phyloP scores from a whole-genome alignment of 768 basidiomycete species.

The Lactarius indigo region DNA sequence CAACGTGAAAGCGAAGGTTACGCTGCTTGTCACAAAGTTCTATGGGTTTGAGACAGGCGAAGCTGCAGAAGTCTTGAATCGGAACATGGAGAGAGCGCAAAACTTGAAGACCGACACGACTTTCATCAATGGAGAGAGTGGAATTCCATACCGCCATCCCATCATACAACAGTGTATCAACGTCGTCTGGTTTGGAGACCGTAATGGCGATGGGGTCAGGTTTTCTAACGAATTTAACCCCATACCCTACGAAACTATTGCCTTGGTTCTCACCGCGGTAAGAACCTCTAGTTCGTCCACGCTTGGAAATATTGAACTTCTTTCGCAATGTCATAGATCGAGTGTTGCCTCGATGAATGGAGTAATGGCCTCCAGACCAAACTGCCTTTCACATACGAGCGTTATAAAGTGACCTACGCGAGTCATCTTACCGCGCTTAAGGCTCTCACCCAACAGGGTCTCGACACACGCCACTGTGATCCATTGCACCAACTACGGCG shows the following conservation, averaged over 20 bases:
- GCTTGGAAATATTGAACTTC: background rate
- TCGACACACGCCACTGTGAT: slow-evolving; percentile 11
- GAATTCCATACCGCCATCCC: slow-evolving; percentile 4
- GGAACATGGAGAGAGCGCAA: background rate
- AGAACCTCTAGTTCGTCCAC: background rate
- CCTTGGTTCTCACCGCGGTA: slow-evolving; percentile 1
- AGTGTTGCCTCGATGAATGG: slow-evolving; percentile 15
- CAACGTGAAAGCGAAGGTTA: slow-evolving; percentile 4
- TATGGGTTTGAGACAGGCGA: slow-evolving; percentile 3
- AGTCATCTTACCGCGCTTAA: background rate
- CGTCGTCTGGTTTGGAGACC: slow-evolving; percentile 8
- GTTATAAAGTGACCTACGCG: background rate
- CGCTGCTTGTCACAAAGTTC: slow-evolving; percentile 1
- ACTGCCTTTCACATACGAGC: slow-evolving; percentile 2
- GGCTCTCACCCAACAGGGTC: slow-evolving; percentile 11
- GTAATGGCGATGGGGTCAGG: background rate
- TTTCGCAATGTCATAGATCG: slow-evolving; percentile 2
- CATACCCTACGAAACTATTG: slow-evolving; percentile 8
- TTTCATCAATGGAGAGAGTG: background rate
- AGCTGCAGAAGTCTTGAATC: background rate
- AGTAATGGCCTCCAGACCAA: background rate
- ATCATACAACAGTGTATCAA: slow-evolving; percentile 6
- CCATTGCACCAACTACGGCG: slow-evolving; percentile 3
- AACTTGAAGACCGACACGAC: slow-evolving; percentile 3
- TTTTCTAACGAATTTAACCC: slow-evolving; percentile 8